These are phyloP conservation scores for Angophora floribunda DNA, from an alignment of 345 rosid species.

Conservation along the genomic window DNA sequence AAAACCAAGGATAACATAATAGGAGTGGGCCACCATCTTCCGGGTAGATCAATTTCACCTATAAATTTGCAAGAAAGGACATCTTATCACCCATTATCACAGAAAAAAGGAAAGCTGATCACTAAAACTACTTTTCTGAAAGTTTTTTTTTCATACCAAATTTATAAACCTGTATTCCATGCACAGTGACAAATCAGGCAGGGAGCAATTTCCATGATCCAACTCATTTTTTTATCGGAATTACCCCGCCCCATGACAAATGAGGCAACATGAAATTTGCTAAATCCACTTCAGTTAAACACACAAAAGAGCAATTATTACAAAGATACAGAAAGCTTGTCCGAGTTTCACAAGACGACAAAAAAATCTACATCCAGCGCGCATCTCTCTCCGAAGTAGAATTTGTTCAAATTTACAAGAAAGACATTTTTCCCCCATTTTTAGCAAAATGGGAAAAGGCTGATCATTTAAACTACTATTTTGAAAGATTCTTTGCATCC, in stretches of 20 bases:
- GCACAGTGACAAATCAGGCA: not conserved
- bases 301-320: not conserved
- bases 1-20: not conserved
- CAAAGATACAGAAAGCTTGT: not conserved
- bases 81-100: too few species aligned
- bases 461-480: not conserved
- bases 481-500: not conserved
- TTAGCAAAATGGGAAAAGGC: not conserved
- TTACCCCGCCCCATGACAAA: not conserved
- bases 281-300: not conserved
- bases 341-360: not conserved
- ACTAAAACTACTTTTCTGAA: not conserved
- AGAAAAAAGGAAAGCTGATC: not conserved
- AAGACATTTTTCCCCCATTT: not conserved
- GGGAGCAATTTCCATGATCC: not conserved
- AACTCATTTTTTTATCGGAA: not conserved
- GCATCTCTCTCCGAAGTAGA: not conserved
- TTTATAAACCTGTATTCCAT: not conserved
- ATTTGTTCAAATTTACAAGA: not conserved
- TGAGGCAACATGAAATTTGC: not conserved
- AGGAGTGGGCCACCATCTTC: too few species aligned
- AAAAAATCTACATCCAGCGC: not conserved
- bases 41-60: too few species aligned
- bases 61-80: too few species aligned
- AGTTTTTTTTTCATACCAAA: too few species aligned